phyloP scores from a whole-genome alignment of 257 asterid genomes.

The Nyctanthes arbortristis region DNA sequence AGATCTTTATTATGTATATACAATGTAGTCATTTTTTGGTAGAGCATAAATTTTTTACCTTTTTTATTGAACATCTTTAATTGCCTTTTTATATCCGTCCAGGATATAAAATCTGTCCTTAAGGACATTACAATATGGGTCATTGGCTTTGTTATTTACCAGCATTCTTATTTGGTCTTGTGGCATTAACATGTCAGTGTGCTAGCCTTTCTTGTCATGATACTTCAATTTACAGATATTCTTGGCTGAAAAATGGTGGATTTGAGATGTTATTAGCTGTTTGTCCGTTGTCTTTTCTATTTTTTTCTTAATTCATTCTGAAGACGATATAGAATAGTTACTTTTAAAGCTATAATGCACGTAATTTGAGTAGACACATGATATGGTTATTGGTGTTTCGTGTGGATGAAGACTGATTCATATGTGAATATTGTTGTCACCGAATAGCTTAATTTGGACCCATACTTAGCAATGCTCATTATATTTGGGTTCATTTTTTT shows the following conservation, averaged over 20 bases:
- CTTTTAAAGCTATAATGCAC: background rate
- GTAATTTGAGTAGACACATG: background rate
- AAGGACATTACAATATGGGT: background rate
- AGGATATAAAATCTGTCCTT: no score
- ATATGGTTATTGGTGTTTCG: background rate
- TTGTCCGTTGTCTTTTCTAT: background rate
- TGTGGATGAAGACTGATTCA: background rate
- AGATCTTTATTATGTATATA: background rate
- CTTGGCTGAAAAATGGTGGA: background rate
- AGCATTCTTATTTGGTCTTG: conserved; percentile 1
- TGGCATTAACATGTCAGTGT: background rate
- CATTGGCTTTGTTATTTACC: background rate
- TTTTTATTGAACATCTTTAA: background rate
- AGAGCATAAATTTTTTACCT: background rate
- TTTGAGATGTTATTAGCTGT: background rate
- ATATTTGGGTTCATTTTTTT: background rate
- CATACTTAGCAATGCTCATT: background rate
- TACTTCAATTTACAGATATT: background rate
- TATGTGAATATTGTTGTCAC: background rate
- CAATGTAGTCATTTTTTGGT: background rate
- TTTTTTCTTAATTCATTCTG: no score
- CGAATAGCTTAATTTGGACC: background rate
- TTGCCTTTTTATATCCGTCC: no score
- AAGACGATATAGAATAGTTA: no score
- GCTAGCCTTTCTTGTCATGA: no score